Conservation (phyloP, 192 early-diverging fungal species). For the Coemansia sp. region DNA sequence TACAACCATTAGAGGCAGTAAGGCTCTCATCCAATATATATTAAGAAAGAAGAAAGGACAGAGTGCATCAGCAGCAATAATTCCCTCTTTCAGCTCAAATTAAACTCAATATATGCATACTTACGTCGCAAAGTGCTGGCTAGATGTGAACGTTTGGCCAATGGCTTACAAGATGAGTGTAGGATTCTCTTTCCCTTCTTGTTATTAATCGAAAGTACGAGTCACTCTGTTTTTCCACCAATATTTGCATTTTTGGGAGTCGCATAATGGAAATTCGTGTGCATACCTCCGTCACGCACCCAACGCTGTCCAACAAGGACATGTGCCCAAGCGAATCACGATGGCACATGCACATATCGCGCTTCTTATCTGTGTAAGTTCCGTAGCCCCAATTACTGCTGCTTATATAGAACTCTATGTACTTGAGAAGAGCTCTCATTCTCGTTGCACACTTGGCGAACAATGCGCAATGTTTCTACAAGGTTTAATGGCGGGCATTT, state of each 20-base stretch:
- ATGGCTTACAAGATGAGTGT: neutral
- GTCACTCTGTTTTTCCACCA: neutral
- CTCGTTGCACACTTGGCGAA: neutral
- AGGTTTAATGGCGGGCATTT: constrained; percentile 1
- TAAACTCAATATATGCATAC: constrained; percentile 23
- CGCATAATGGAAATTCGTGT: neutral
- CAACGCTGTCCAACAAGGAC: neutral
- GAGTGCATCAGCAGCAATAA: neutral
- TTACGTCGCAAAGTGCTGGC: constrained; percentile 4
- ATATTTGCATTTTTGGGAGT: neutral
- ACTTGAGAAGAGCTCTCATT: neutral
- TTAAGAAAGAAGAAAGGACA: neutral
- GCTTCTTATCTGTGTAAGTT: neutral
- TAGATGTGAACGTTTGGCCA: neutral
- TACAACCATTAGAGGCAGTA: neutral
- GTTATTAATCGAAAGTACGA: neutral
- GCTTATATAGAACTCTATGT: neutral
- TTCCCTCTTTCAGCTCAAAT: neutral
- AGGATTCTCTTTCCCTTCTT: neutral
- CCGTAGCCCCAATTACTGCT: neutral
- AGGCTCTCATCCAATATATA: neutral
- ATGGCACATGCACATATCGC: constrained; percentile 9
- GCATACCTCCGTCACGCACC: neutral
- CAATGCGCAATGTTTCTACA: neutral
- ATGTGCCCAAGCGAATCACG: neutral